Base-by-base conservation (phyloP, 2,329 filamentous ascomycete genomes). In the Nigrograna mackinnonii region DNA sequence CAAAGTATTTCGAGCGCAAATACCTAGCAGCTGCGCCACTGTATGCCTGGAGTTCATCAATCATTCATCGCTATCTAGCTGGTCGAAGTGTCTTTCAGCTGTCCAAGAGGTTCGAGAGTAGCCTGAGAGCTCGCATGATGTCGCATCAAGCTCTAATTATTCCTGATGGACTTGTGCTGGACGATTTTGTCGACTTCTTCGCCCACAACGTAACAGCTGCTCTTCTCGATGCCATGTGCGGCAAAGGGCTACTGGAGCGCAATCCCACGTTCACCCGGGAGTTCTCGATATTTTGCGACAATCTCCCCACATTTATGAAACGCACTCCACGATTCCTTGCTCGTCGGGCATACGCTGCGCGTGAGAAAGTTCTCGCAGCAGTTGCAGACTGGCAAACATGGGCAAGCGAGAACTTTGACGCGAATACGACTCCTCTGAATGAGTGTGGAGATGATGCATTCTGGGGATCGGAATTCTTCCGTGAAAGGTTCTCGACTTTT, bases 351-450 rank as follows among this genome's bases (percentile, higher is more conserved):
- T 37, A 46, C 21, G 32, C 13, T 11, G 39, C 45, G 6, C 38
- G 46, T 7, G 38, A 43, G 14, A 11, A 35, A 19, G 26, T 34
- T 4, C 14, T 51, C 9, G 20, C 14, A 16, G 39, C 31, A 5
- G 26, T 51, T 2, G 19, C 19, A 28, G 28, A 43, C 18, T 48
- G 42, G 48, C 46, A 47, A 5, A 21, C 22, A 4, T 42, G 30
- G 35, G 53, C 53, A 16, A 50, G 46, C 12, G 37, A 47, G 14
- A 50, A 45, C 39, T 54, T 50, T 28, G 43, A 54, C 33, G 43
- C 49, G 18, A 39, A 45, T 12, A 22, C 36, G 2, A 45, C 38
- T 14, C 34, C 43, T 6, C 5, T 42, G 4, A 31, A 46, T 32
- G 43, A 52, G 41, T 44, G 44, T 47, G 50, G 46, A 2, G 37